Evolutionary conservation across 2,329 filamentous ascomycete genomes (phyloP).

Genomic region (Fusarium acutatum): DNA sequence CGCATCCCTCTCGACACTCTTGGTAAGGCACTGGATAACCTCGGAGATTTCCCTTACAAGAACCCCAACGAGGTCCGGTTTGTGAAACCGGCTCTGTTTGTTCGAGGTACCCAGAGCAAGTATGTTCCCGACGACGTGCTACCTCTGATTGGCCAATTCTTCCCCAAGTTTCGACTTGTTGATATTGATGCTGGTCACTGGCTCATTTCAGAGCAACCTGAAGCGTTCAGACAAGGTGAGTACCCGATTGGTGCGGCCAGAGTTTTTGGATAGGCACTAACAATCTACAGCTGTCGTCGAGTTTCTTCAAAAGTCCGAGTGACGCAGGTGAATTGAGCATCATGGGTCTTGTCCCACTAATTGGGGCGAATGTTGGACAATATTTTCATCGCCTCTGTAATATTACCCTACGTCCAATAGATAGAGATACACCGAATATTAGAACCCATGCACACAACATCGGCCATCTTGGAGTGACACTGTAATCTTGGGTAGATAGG

Average conservation of each 20-base stretch:
- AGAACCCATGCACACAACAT: neutral
- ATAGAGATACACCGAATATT: constrained; percentile 5
- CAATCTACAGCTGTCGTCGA: constrained; percentile 65
- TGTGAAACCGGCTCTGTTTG: constrained; percentile 80
- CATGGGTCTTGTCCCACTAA: constrained; percentile 11
- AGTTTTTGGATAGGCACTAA: neutral
- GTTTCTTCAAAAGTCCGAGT: constrained; percentile 63
- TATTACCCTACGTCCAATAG: constrained; percentile 4
- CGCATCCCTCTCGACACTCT: constrained; percentile 81
- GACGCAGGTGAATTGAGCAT: constrained; percentile 33
- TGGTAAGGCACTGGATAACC: constrained; percentile 71
- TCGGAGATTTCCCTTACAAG: constrained; percentile 90
- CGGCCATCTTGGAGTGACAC: neutral
- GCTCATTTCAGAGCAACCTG: constrained; percentile 88
- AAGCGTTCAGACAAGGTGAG: constrained; percentile 78
- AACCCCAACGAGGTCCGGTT: constrained; percentile 75
- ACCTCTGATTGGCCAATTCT: constrained; percentile 83
- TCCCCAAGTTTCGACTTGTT: constrained; percentile 76
- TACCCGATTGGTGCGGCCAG: neutral
- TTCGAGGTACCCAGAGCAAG: constrained; percentile 78
- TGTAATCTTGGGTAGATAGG: neutral
- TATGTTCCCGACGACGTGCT: constrained; percentile 85
- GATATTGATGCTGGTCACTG: constrained; percentile 86
- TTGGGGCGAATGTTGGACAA: constrained; percentile 4
- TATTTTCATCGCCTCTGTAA: constrained; percentile 1